Evolutionary conservation across 495 filamentous ascomycete species (phyloP).

Genomic region (Neurospora sp.): DNA sequence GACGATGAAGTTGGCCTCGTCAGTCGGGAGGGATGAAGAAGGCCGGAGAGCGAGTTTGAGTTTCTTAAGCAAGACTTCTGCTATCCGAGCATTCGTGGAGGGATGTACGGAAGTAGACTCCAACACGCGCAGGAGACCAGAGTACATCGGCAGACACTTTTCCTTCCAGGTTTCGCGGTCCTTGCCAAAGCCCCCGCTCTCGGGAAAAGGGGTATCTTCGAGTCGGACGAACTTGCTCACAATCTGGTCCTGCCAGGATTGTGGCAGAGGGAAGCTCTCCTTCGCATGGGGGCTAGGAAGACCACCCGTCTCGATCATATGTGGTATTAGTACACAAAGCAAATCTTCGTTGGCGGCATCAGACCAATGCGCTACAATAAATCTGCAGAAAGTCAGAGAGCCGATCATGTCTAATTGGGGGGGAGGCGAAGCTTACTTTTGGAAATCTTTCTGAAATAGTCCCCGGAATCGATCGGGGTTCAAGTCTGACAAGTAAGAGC

Average conservation of each 20-base stretch:
- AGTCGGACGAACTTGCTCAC: conserved; percentile 50
- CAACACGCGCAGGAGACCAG: conserved; percentile 40
- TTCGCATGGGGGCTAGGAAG: conserved; percentile 36
- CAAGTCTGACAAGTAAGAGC: conserved; percentile 63
- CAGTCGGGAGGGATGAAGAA: conserved; percentile 41
- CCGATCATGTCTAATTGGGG: not conserved
- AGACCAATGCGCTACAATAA: conserved; percentile 63
- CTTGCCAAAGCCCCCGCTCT: conserved; percentile 41
- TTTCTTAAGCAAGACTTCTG: conserved; percentile 45
- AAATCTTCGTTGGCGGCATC: conserved; percentile 50
- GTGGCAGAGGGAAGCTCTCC: conserved; percentile 50
- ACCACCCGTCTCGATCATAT: conserved; percentile 48
- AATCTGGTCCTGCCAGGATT: conserved; percentile 61
- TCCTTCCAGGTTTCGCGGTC: conserved; percentile 44
- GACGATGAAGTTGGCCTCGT: conserved; percentile 48
- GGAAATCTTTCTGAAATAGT: conserved; percentile 69
- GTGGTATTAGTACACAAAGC: conserved; percentile 59
- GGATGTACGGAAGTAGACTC: conserved; percentile 39
- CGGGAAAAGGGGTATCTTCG: conserved; percentile 45
- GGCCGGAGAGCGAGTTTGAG: conserved; percentile 47
- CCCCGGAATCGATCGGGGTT: conserved; percentile 65
- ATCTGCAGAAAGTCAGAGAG: conserved; percentile 37
- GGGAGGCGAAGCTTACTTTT: conserved; percentile 42
- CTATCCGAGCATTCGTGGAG: conserved; percentile 43
- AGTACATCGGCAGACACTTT: conserved; percentile 46